phyloP scores from a whole-genome alignment of 805 yeast species.

The Yamadazyma phyllophila region DNA sequence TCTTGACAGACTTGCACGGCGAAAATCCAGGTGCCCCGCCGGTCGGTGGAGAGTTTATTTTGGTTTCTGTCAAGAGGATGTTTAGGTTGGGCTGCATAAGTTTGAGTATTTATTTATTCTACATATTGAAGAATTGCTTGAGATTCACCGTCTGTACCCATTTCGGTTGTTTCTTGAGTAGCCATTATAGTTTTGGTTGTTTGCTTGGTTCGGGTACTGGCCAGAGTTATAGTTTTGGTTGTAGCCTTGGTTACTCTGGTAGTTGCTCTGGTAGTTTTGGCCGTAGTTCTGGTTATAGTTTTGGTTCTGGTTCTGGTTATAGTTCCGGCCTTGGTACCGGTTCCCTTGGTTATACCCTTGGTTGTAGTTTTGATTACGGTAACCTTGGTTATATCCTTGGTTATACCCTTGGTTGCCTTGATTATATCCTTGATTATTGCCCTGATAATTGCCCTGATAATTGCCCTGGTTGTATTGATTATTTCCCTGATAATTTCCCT shows the following conservation, averaged over 20 bases:
- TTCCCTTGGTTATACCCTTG: conserved; percentile 16
- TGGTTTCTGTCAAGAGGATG: too few relatives aligned
- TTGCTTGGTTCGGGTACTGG: conserved; percentile 2
- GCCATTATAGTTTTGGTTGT: not conserved
- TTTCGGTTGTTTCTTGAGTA: conserved; percentile 6
- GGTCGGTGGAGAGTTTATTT: too few relatives aligned
- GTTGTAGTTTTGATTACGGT: conserved; percentile 12
- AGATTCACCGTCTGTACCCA: conserved; percentile 13
- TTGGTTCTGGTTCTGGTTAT: conserved; percentile 7
- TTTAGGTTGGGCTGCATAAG: too few relatives aligned
- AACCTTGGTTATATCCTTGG: conserved; percentile 2
- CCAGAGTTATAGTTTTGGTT: conserved; percentile 5
- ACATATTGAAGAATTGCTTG: too few relatives aligned
- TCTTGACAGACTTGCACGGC: too few relatives aligned
- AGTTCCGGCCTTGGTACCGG: conserved; percentile 1
- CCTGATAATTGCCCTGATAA: conserved; percentile 7
- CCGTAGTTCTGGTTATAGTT: conserved; percentile 9
- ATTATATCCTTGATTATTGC: conserved; percentile 13
- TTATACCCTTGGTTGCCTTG: conserved; percentile 5
- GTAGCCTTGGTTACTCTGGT: conserved; percentile 8
- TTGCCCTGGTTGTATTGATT: conserved; percentile 9
- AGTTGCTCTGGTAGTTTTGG: conserved; percentile 11
- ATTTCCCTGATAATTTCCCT: conserved; percentile 14
- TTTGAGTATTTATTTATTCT: too few relatives aligned
- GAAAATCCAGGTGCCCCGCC: too few relatives aligned